Evolutionary conservation across 2,329 filamentous ascomycete species (phyloP).

Genomic region (Plectosphaerella cucumerina): DNA sequence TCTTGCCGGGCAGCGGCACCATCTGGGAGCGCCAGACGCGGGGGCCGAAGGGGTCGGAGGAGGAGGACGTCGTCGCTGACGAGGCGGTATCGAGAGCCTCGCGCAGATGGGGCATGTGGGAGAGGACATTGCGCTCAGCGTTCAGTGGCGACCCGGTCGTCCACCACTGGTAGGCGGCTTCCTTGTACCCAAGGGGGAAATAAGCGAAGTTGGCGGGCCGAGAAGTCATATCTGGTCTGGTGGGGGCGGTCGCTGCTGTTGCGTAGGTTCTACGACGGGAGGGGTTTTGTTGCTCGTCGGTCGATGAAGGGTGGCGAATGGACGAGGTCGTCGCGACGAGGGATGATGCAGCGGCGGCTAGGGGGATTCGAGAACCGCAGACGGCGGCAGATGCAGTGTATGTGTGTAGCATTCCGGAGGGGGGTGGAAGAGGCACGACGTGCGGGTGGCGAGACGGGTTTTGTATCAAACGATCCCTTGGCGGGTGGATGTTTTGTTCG

Average conservation of each 20-base stretch:
- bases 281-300: conserved; percentile 4
- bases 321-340: conserved; percentile 4
- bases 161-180: conserved; percentile 95
- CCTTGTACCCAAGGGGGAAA: conserved; percentile 89
- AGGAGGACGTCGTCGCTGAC: conserved; percentile 27
- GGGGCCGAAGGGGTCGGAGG: conserved; percentile 75
- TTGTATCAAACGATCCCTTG: background rate
- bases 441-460: background rate
- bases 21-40: conserved; percentile 83
- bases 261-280: conserved; percentile 9
- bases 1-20: conserved; percentile 78
- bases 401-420: conserved; percentile 40
- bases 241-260: conserved; percentile 9
- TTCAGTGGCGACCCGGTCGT: conserved; percentile 72
- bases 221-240: conserved; percentile 6
- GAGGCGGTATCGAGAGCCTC: conserved; percentile 66
- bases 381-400: conserved; percentile 33
- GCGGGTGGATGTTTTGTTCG: background rate
- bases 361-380: conserved; percentile 35
- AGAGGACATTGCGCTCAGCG: conserved; percentile 85
- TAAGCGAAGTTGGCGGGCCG: conserved; percentile 32
- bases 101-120: conserved; percentile 78
- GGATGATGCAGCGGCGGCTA: conserved; percentile 22
- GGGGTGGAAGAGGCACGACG: conserved; percentile 12
- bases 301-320: background rate